Evolutionary conservation across 2,329 filamentous ascomycete species (phyloP).

Genomic region (Tolypocladium tropicale): DNA sequence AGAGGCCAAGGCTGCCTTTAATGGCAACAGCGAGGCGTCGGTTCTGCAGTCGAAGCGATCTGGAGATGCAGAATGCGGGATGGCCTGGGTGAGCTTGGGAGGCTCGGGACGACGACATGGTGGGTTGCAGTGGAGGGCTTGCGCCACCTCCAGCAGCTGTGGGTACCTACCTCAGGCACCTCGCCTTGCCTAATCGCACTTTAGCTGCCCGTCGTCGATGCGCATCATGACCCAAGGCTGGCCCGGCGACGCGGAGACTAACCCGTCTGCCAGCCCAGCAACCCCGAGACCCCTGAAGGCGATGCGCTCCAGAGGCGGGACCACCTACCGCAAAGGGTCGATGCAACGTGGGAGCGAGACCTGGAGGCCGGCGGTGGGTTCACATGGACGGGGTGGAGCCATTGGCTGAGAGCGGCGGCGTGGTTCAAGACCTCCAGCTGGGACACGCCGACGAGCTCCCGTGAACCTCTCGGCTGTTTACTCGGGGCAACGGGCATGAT

Average conservation of each 20-base stretch:
- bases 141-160: neutral
- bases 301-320: neutral
- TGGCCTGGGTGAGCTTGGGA: neutral
- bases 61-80: neutral
- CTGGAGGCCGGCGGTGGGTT: neutral
- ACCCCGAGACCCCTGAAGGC: neutral
- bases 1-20: neutral
- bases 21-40: neutral
- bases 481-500: neutral
- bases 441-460: too few relatives aligned
- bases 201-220: too few relatives aligned
- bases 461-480: too few relatives aligned
- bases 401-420: neutral
- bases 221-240: neutral
- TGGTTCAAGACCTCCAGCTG: too few relatives aligned
- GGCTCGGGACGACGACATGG: neutral
- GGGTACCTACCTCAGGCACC: too few relatives aligned
- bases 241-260: too few relatives aligned
- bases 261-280: too few relatives aligned
- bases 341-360: conserved; percentile 5
- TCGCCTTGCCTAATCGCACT: too few relatives aligned
- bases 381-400: too few relatives aligned
- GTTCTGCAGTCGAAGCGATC: neutral
- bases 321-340: neutral
- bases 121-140: neutral